Percentiles rank a stretch among this genome's conserved stretches.
phyloP scores from a whole-genome alignment of 495 filamentous ascomycete species.

The Penicillium goetzii region DNA sequence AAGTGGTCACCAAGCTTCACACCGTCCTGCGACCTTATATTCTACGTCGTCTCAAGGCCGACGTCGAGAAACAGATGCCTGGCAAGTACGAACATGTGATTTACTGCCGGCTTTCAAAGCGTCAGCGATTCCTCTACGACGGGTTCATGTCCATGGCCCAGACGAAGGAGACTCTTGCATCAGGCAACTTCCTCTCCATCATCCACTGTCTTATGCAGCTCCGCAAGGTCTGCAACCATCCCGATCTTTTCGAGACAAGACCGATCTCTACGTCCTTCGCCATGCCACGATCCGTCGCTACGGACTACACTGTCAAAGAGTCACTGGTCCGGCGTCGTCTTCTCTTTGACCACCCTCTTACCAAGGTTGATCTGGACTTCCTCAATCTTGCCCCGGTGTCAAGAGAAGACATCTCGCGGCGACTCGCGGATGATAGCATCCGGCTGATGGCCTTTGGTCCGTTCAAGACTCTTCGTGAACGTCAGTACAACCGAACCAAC shows the following conservation, averaged over 20 bases:
- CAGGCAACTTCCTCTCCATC: conserved; percentile 95
- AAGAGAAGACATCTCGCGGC: conserved; percentile 67
- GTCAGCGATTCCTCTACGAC: conserved; percentile 94
- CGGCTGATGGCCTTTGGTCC: conserved; percentile 65
- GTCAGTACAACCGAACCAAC: conserved; percentile 64
- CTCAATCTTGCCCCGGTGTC: conserved; percentile 79
- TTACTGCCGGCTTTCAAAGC: conserved; percentile 90
- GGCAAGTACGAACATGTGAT: conserved; percentile 97
- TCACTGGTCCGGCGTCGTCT: conserved; percentile 68
- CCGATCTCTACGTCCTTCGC: conserved; percentile 97
- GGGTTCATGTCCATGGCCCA: conserved; percentile 94
- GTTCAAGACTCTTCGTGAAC: conserved; percentile 64
- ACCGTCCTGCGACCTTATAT: conserved; percentile 91
- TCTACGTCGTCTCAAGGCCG: conserved; percentile 88
- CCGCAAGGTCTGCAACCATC: conserved; percentile 97
- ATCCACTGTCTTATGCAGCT: conserved; percentile 99
- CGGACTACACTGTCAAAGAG: conserved; percentile 79
- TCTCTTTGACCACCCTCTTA: conserved; percentile 65
- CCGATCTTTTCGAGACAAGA: conserved; percentile 95
- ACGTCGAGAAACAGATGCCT: conserved; percentile 99
- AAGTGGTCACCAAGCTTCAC: conserved; percentile 88
- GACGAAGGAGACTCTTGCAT: conserved; percentile 85
- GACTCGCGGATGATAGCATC: conserved; percentile 62
- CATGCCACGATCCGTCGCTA: conserved; percentile 81
- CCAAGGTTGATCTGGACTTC: conserved; percentile 71